Base-by-base conservation (phyloP, 2,329 filamentous ascomycete genomes). In the Exophiala sp. region DNA sequence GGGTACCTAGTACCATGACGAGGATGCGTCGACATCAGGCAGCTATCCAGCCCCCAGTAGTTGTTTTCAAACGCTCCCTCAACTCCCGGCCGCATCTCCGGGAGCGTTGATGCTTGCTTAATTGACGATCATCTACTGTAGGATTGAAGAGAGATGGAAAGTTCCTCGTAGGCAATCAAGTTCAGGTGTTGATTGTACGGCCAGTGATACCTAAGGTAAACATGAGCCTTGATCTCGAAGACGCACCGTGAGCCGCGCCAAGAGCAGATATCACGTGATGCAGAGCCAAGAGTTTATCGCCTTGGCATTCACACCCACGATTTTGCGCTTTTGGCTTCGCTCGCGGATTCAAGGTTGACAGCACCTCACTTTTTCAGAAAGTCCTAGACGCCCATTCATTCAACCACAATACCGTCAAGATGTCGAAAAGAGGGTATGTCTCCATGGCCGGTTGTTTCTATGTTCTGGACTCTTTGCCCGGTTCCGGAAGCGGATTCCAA, bases 371-470 rank as follows among this genome's bases (percentile, higher is more conserved):
- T 42, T 41, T 21, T 34, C 18, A 10, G 40, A 32, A 48, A 42
- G 11, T 23, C 34, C 24, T 18, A 43, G 22, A 43, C 24, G 32
- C 21, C 13, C 6, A 30, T 27, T 43, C 21, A 47, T 32, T 27
- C 24, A 18, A 48, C 43, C 16, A 23, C 19, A 50, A n/a, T 18
- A 49, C 45, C 48, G 48, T 49, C 54, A 58, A 55, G 42, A 58
- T 58, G 56, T 59, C 58, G 35, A 61, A 61, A 38, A 50, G 58
- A 59, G 58, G 58, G 58, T 61, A 56, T 9, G 14, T 19, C 10
- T 13, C 23, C 41, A 37, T 21, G n/a, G 23, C 29, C 34, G 18
- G 34, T 37, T 6, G 34, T n/a, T 9, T 7, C 11, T n/a, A 3
- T 32, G 7, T n/a, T 34, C 13, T 35, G 34, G 34, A n/a, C 24